Evolutionary conservation across 2,329 filamentous ascomycete genomes (phyloP), one percentile per base, ranked within the genome.

Genomic region (Hymenoscyphus scutula): DNA sequence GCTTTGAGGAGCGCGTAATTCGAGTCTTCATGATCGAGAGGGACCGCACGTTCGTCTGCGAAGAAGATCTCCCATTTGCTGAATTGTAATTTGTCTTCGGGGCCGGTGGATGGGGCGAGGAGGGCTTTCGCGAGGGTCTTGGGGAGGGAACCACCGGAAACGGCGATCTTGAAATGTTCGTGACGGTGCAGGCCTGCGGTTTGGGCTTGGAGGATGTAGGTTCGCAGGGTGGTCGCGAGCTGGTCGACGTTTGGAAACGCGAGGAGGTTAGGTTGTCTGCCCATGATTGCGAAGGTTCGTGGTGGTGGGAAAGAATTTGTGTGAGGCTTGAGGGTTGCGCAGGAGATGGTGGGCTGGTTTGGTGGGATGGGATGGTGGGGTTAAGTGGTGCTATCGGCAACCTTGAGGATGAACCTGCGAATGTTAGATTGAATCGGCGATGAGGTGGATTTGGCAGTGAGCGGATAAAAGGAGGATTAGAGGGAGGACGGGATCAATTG

Each of bases 21-120:
- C 80, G 92, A 97, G 80, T 99, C 94, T 68, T 86, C 84, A 78
- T 98, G 89, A 76, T 95, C 88, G 70, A 97, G 88, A 25, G 95
- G 90, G 59, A 98, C 95, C 70, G 91, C 91, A 73, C 95, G 91
- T 82, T 99, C 95, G 76, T 99, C 95, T 74, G 94, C 94, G 77
- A 97, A 98, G 83, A 98, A 99, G 74, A 99, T 91, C 73, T 98
- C 91, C 95, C 95, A 99, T 77, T 91, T 92, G 75, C 83, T 81
- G 78, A 96, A 97, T 71, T 89, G 82, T 69, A 93, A 78, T 3
- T 80, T 82, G 74, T 92, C 90, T 62, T 88, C 70, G 7, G 71
- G 62, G 51, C 78, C 74, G 10, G 77, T 80, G 25, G 76, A 73
- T 73, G 79, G 70, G 23, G 85, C 74, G 29, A 98, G 85, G 11